Evolutionary conservation across 1,284 basidiomycete genomes (phyloP).

Genomic region (Agaricales sp.): DNA sequence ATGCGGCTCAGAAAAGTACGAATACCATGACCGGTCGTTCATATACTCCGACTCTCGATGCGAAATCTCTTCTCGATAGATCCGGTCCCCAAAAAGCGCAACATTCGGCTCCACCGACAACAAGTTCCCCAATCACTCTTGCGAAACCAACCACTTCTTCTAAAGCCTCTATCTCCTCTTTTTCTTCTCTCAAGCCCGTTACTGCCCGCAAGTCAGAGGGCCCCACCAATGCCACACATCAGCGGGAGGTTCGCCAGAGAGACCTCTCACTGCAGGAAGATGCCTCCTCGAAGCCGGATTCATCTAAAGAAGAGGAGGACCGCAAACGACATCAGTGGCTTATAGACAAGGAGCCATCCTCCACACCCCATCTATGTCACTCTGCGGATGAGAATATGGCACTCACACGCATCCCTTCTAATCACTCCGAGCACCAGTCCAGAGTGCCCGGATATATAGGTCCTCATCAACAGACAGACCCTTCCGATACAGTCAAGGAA

Average conservation of each 20-base stretch:
- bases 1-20: too few relatives aligned
- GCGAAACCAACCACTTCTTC: not conserved
- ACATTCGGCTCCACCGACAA: not conserved
- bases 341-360: not conserved
- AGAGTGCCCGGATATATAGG: conserved; percentile 27
- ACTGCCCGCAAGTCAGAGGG: too few relatives aligned
- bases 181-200: not conserved
- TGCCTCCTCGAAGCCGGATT: too few relatives aligned
- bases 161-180: not conserved
- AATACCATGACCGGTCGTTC: too few relatives aligned
- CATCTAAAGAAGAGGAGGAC: not conserved
- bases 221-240: too few relatives aligned
- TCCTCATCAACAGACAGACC: conserved; percentile 25
- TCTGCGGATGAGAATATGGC: not conserved
- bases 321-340: not conserved
- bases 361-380: not conserved
- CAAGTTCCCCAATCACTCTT: not conserved
- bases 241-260: too few relatives aligned
- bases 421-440: not conserved
- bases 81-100: not conserved
- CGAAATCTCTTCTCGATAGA: not conserved
- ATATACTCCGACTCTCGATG: not conserved
- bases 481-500: conserved; percentile 24
- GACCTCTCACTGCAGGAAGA: too few relatives aligned
- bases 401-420: not conserved